Evolutionary conservation across 1,139 yeast species (phyloP).

Genomic region (Nakaseomyces glabratus): DNA sequence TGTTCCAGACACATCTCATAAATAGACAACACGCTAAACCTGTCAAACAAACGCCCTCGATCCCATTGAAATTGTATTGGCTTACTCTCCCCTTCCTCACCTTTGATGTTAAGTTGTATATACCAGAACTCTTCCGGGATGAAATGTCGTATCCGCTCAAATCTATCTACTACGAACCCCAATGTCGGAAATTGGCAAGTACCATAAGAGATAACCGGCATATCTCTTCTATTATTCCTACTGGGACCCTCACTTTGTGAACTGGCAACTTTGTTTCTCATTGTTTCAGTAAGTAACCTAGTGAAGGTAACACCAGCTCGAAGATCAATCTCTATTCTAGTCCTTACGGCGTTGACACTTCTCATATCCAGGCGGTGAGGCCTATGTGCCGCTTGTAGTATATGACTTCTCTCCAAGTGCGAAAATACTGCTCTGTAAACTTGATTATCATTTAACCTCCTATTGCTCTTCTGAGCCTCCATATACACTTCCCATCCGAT

Average conservation of each 20-base stretch:
- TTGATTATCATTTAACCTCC: conserved; percentile 34
- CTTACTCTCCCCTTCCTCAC: conserved; percentile 30
- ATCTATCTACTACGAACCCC: conserved; percentile 95
- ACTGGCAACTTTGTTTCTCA: conserved; percentile 22
- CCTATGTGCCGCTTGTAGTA: conserved; percentile 61
- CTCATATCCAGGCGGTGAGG: conserved; percentile 58
- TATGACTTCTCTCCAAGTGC: conserved; percentile 71
- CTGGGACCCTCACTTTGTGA: conserved; percentile 11
- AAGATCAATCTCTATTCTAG: conserved; percentile 80
- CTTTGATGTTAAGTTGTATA: conserved; percentile 45
- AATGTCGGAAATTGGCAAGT: conserved; percentile 96
- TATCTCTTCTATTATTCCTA: conserved; percentile 20
- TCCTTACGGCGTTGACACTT: conserved; percentile 74
- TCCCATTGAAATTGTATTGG: conserved; percentile 49
- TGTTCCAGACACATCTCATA: conserved; percentile 56
- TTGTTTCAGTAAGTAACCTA: conserved; percentile 40
- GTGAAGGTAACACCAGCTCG: conserved; percentile 89
- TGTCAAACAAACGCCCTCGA: conserved; percentile 62
- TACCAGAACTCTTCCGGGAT: conserved; percentile 76
- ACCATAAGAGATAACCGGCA: conserved; percentile 61
- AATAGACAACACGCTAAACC: conserved; percentile 50
- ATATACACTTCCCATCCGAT: conserved; percentile 80
- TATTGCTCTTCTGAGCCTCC: conserved; percentile 55
- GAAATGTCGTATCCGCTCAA: conserved; percentile 63
- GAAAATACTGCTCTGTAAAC: conserved; percentile 75